phyloP scores from a whole-genome alignment of 108 stramenopile species.

The Conticribra guillardii region DNA sequence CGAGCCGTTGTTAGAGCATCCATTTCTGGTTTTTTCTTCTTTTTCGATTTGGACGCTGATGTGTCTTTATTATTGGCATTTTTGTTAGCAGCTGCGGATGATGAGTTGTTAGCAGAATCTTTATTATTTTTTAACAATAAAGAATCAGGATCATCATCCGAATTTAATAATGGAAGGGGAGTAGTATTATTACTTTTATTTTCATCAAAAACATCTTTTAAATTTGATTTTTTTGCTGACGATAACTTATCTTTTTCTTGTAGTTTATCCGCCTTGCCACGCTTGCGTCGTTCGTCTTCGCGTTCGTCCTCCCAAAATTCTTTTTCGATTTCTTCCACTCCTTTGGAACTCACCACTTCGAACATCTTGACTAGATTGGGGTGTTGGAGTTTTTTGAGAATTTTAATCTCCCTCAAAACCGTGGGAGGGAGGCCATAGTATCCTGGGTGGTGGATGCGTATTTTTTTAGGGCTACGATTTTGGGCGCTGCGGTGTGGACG shows the following conservation, averaged over 20 bases:
- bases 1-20: too few relatives aligned
- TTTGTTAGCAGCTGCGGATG: not conserved
- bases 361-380: constrained; percentile 75
- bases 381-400: constrained; percentile 77
- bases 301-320: constrained; percentile 60
- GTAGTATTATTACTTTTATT: constrained; percentile 27
- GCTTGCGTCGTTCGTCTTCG: constrained; percentile 43
- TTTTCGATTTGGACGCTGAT: not conserved
- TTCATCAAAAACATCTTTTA: constrained; percentile 1
- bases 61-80: not conserved
- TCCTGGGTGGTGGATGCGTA: constrained; percentile 68
- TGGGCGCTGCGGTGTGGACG: not conserved
- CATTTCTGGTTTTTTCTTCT: not conserved
- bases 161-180: constrained; percentile 15
- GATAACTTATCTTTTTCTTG: not conserved
- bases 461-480: constrained; percentile 85
- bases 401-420: constrained; percentile 87
- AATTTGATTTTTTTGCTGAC: too few relatives aligned
- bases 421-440: constrained; percentile 80
- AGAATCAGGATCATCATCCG: not conserved
- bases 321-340: constrained; percentile 70
- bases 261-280: not conserved
- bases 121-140: not conserved
- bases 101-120: not conserved
- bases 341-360: constrained; percentile 88